These are phyloP conservation scores for Exobasidium rhododendri DNA, from an alignment of 1,284 basidiomycete species.

Conservation along the genomic window DNA sequence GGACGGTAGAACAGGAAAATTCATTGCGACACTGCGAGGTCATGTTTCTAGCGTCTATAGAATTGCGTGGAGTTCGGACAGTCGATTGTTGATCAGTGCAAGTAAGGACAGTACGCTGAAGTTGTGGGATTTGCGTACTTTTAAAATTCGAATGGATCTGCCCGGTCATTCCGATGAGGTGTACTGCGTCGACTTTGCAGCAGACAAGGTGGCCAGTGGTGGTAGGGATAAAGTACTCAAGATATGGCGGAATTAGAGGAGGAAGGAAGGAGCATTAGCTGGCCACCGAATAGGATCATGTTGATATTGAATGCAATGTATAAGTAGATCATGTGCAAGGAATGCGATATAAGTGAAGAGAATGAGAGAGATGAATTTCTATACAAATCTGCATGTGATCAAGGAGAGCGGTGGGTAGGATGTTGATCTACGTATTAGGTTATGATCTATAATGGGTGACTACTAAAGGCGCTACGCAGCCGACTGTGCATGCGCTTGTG, in stretches of 20 bases:
- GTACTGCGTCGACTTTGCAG: constrained; percentile 75
- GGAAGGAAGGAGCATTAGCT: too few species aligned
- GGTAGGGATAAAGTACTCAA: constrained; percentile 67
- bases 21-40: constrained; percentile 70
- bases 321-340: too few species aligned
- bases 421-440: too few species aligned
- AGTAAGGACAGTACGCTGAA: constrained; percentile 87
- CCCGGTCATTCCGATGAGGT: constrained; percentile 97
- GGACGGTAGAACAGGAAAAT: constrained; percentile 76
- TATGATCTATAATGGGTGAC: too few species aligned
- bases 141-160: constrained; percentile 84
- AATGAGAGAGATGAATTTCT: too few species aligned
- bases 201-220: constrained; percentile 94
- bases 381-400: too few species aligned
- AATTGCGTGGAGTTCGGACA: constrained; percentile 91
- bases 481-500: not conserved
- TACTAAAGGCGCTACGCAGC: too few species aligned
- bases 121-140: constrained; percentile 49
- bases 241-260: constrained; percentile 56
- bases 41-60: constrained; percentile 94
- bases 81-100: constrained; percentile 82
- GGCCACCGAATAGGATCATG: too few species aligned
- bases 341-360: too few species aligned
- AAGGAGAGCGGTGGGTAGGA: too few species aligned
- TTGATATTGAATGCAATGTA: too few species aligned